Conservation (phyloP, 371 early-diverging fungal species). For the Lichtheimia ornata region DNA sequence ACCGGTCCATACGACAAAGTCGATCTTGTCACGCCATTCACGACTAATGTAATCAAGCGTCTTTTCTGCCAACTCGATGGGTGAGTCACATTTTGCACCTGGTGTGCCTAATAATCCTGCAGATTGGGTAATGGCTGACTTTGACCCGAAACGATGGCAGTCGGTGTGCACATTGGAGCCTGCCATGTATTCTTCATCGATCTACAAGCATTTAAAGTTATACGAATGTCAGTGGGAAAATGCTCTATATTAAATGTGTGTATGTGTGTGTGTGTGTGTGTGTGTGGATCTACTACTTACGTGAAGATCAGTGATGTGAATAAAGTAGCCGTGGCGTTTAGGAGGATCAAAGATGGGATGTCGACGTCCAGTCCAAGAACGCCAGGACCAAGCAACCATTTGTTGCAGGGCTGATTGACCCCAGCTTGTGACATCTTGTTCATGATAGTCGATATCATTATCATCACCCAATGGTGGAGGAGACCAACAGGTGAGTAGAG, state of each 20-base stretch:
- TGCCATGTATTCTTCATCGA: conserved; percentile 46
- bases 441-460: neutral
- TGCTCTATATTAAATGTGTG: too few relatives aligned
- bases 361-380: conserved; percentile 11
- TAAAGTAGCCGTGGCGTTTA: conserved; percentile 51
- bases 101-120: conserved; percentile 57
- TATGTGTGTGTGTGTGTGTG: too few relatives aligned
- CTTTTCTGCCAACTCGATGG: conserved; percentile 64
- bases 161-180: conserved; percentile 53
- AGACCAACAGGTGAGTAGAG: conserved; percentile 8
- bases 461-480: conserved; percentile 5
- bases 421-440: conserved; percentile 1
- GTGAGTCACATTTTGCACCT: conserved; percentile 32
- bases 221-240: too few relatives aligned
- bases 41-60: conserved; percentile 65
- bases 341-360: conserved; percentile 13
- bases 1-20: conserved; percentile 85
- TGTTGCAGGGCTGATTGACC: conserved; percentile 12
- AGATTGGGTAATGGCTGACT: neutral
- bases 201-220: conserved; percentile 16
- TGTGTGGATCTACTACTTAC: conserved; percentile 30
- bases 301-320: conserved; percentile 83
- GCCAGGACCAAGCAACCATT: conserved; percentile 15
- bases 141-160: conserved; percentile 41
- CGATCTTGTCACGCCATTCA: conserved; percentile 58